Percentiles rank a stretch among this genome's conserved stretches.
phyloP scores from a whole-genome alignment of 164 flowering plant species.

The Magnolia changhungtana region DNA sequence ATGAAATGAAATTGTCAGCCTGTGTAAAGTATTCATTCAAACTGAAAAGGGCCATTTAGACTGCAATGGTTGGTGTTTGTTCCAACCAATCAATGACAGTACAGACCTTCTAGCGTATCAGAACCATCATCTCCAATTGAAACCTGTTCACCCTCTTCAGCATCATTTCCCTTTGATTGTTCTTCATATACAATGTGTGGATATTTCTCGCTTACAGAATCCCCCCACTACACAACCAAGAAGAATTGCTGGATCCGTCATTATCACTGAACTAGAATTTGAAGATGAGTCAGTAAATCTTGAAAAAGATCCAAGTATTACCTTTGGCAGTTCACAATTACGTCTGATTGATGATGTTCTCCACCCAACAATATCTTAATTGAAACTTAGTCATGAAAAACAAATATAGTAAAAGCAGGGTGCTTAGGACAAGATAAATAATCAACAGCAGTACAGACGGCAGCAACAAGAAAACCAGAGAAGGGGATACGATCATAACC shows the following conservation, averaged over 20 bases:
- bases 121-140: conserved; percentile 35
- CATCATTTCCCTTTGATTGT: conserved; percentile 52
- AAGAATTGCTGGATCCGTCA: conserved; percentile 5
- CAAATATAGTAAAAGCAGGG: conserved; percentile 7
- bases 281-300: neutral
- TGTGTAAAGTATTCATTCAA: neutral
- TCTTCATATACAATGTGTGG: conserved; percentile 91
- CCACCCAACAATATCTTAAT: conserved; percentile 95
- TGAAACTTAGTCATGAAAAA: conserved; percentile 28
- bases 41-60: neutral
- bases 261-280: neutral
- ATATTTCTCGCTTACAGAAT: conserved; percentile 66
- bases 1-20: neutral
- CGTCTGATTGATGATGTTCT: conserved; percentile 93
- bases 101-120: conserved; percentile 79
- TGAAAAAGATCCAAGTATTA: conserved; percentile 20
- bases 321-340: conserved; percentile 80
- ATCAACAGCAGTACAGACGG: neutral
- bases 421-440: conserved; percentile 1
- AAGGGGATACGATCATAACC: conserved; percentile 89
- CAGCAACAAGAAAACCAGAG: neutral
- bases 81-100: neutral
- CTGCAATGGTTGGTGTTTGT: neutral
- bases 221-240: conserved; percentile 67
- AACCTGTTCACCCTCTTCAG: conserved; percentile 29